These are phyloP conservation scores for Glutinoglossum americanum DNA, from an alignment of 495 filamentous ascomycete genomes.

Conservation along the genomic window DNA sequence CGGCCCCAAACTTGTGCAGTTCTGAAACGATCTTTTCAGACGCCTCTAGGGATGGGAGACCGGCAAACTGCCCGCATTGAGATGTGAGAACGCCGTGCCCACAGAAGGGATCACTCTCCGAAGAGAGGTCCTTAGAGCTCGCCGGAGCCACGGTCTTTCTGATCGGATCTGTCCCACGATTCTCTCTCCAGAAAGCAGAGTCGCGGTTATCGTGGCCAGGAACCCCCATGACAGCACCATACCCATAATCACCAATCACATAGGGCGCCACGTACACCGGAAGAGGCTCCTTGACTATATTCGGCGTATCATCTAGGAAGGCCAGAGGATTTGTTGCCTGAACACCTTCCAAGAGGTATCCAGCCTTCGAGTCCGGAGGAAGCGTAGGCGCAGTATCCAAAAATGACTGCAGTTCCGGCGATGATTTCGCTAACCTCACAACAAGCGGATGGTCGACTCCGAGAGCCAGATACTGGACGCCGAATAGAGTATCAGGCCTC, in stretches of 20 bases:
- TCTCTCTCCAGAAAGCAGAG: conserved; percentile 56
- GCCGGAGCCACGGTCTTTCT: conserved; percentile 31
- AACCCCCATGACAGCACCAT: conserved; percentile 80
- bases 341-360: conserved; percentile 39
- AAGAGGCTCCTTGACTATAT: conserved; percentile 28
- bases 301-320: conserved; percentile 25
- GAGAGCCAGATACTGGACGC: conserved; percentile 65
- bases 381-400: conserved; percentile 37
- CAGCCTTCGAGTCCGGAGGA: conserved; percentile 50
- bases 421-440: conserved; percentile 29
- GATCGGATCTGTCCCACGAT: conserved; percentile 29
- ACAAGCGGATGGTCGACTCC: conserved; percentile 57
- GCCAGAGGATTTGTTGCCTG: conserved; percentile 42
- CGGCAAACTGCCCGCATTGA: conserved; percentile 24
- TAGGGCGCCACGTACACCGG: conserved; percentile 71
- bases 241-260: conserved; percentile 73
- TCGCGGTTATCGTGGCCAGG: conserved; percentile 66
- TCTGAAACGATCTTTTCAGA: conserved; percentile 34
- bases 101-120: conserved; percentile 22
- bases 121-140: conserved; percentile 12
- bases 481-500: conserved; percentile 62
- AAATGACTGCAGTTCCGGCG: conserved; percentile 41
- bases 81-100: conserved; percentile 25
- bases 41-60: conserved; percentile 38
- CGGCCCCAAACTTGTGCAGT: conserved; percentile 22